These are phyloP conservation scores for Arachis stenosperma DNA, from an alignment of 306 rosid genomes.

Conservation along the genomic window DNA sequence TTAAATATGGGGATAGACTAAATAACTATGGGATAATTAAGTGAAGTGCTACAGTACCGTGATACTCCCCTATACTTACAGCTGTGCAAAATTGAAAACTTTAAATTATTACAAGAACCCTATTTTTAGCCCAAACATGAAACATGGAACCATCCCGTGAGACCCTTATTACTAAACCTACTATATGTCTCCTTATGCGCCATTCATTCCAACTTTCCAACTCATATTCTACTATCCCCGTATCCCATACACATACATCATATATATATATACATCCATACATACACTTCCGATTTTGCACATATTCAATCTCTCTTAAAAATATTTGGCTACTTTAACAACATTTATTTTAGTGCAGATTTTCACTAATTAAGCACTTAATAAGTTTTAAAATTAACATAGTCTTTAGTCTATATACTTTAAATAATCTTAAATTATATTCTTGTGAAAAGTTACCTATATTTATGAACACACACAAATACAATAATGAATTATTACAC, in stretches of 20 bases:
- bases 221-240: background rate
- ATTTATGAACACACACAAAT: too few relatives aligned
- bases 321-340: too few relatives aligned
- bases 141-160: conserved; percentile 32
- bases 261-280: background rate
- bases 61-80: conserved; percentile 14
- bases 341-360: too few relatives aligned
- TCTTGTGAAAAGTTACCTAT: too few relatives aligned
- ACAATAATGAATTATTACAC: too few relatives aligned
- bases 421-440: too few relatives aligned
- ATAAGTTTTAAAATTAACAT: too few relatives aligned
- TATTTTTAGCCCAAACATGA: conserved; percentile 36
- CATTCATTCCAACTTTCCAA: background rate
- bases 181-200: conserved; percentile 13
- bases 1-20: conserved; percentile 23
- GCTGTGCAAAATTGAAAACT: conserved; percentile 26
- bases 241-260: background rate
- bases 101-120: conserved; percentile 35
- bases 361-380: too few relatives aligned
- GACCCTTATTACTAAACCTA: conserved; percentile 24
- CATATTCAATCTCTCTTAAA: too few relatives aligned
- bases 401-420: too few relatives aligned
- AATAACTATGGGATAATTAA: conserved; percentile 12
- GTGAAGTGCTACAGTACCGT: conserved; percentile 27
- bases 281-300: background rate